Evolutionary conservation across 108 stramenopile genomes (phyloP), one percentile per base, ranked within the genome.

Genomic region (Cyclotella kingstonii): DNA sequence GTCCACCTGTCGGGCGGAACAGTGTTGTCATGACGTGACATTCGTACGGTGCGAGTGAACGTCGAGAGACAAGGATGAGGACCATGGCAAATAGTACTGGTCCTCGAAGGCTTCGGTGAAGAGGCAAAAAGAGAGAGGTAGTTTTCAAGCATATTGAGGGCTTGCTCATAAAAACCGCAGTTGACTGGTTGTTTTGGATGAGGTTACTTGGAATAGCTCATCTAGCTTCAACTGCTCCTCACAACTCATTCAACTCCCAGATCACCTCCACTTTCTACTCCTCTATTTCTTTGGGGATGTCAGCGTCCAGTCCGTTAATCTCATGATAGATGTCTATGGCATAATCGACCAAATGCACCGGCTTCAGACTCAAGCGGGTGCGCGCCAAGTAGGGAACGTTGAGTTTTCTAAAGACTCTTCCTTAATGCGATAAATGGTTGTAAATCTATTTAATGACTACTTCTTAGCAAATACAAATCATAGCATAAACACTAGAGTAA

Each of bases 301-400:
- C 59, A 21, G 49, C 66, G 12, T 70, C 68, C 36, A 71, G 70
- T 11, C 82, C 80, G 60, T 91, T 81, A 15, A 91, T 50, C 43
- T 61, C 73, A 29, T 84, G 72, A 73, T 90, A 82, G 55, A 87
- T 89, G 66, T 95, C 94, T 52, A 92, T 85, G 42, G 91, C 92
- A 55, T 93, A 95, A 80, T 95, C 96, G 10, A 91, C 87, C 94
- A 95, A 94, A 70, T 91, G 87, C 14, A 91, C 93, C 23, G 86
- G 89, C 41, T 82, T 66, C 56, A 97, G 66, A 39, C 68, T 65
- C 45, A 94, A 61, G 15, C 89, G 83, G 45, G 94, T 89, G 42
- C 83, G 70, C 10, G 83, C 84, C 28, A 97, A 89, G 67, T 92
- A 83, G 34, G 75, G 50, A 8, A 77, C 42, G 34, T 61, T 63